A percentile compares a stretch with the other conserved stretches of the same genome.
phyloP scores from a whole-genome alignment of 2,329 filamentous ascomycete species.

The Xylaria sp. region DNA sequence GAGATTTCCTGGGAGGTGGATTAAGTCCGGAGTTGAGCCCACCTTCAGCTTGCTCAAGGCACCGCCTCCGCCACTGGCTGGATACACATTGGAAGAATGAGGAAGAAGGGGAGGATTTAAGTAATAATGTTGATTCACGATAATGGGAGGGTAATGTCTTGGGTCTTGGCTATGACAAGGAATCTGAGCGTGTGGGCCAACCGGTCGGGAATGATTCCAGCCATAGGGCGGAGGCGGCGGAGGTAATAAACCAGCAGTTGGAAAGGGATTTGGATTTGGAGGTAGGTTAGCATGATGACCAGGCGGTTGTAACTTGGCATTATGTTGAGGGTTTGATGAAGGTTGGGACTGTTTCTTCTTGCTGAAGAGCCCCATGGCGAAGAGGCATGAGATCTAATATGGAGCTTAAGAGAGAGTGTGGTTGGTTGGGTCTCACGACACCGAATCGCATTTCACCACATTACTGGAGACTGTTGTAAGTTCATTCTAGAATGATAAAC shows the following conservation, averaged over 20 bases:
- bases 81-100: conserved; percentile 35
- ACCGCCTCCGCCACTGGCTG: conserved; percentile 34
- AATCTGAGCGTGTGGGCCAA: conserved; percentile 39
- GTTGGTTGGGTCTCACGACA: neutral
- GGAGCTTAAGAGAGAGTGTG: neutral
- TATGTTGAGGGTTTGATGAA: conserved; percentile 9
- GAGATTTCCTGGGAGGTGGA: conserved; percentile 52
- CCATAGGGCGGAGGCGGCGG: conserved; percentile 33
- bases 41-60: conserved; percentile 52
- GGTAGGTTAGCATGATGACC: conserved; percentile 6
- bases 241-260: conserved; percentile 33
- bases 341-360: conserved; percentile 34
- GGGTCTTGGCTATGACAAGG: conserved; percentile 44
- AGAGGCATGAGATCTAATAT: conserved; percentile 7
- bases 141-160: conserved; percentile 53
- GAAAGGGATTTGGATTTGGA: conserved; percentile 16
- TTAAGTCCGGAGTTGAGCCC: conserved; percentile 56
- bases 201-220: conserved; percentile 39
- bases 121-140: conserved; percentile 65
- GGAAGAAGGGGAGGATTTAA: conserved; percentile 46
- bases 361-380: conserved; percentile 38
- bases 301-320: conserved; percentile 11
- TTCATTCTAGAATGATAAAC: neutral
- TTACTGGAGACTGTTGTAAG: neutral
- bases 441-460: conserved; percentile 5